Evolutionary conservation across 2,329 filamentous ascomycete species (phyloP), one percentile per base, ranked within the genome.

Genomic region (Dactylellina drechsleri): DNA sequence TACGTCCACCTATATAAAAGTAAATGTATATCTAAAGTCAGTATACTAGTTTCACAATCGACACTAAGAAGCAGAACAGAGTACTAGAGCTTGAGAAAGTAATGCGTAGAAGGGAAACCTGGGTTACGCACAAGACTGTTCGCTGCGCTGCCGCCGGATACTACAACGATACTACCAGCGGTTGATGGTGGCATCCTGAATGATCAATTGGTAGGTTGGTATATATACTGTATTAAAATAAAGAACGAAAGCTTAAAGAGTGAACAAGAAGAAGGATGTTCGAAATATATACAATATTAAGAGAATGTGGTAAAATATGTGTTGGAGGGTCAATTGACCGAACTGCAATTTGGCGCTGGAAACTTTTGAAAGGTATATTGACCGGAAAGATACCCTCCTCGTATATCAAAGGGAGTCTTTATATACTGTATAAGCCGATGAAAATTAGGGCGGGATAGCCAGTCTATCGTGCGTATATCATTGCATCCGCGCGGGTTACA

Each of bases 111-210:
- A 47, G 40, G 1, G 10, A 45, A 15, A 20, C 8, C 4, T 20
- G 26, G 18, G 16, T 23, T 16, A 58, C 72, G 4, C 59, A 76
- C 72, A 23, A 76, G 56, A 66, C 72, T 76, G 53, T 76, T 76
- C 2, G 72, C 72, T 6, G 72, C 72, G 54, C 60, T 76, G 3
- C 72, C 72, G 58, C 72, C 72, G 16, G 72, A 76, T 54, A 76
- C 18, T 0, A 76, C 65, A 12, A 71, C 65, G 28, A 76, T 71
- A 45, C 72, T 59, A 10, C 71, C 71, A 36, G 31, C 10, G 6
- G n/a, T 18, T 26, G 57, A 28, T 26, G 15, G 47, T 43, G 47
- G 49, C 54, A 53, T 60, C 4, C 8, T 40, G 31, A 40, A 31
- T 8, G 23, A 20, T 43, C 15, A 16, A 31, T 16, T 12, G 10